Conservation (phyloP, 2,329 filamentous ascomycete species). For the Pestalotiopsis sp. region DNA sequence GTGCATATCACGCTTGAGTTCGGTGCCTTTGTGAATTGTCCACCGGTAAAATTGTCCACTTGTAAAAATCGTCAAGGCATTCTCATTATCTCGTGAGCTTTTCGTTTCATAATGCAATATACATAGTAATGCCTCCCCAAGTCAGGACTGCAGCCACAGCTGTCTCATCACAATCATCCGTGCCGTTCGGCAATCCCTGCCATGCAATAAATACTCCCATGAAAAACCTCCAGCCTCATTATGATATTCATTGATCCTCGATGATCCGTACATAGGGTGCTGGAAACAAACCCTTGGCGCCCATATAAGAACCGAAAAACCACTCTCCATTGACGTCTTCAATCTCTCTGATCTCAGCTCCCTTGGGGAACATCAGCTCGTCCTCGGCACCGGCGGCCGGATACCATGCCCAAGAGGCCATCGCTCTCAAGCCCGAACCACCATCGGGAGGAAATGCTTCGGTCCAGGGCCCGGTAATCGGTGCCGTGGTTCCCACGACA, state of each 20-base stretch:
- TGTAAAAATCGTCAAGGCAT: background rate
- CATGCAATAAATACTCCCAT: background rate
- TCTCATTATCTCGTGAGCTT: background rate
- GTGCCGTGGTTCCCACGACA: constrained; percentile 51
- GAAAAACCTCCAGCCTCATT: too few relatives aligned
- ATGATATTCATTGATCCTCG: constrained; percentile 7
- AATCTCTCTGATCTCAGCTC: constrained; percentile 80
- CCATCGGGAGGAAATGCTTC: constrained; percentile 72
- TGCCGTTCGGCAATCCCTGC: background rate
- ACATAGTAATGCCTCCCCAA: background rate
- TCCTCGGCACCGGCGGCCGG: constrained; percentile 66
- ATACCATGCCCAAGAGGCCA: constrained; percentile 79
- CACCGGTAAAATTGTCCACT: background rate
- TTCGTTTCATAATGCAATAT: background rate
- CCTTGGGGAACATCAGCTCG: constrained; percentile 82
- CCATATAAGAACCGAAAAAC: constrained; percentile 87
- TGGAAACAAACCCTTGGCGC: constrained; percentile 77
- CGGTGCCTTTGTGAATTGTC: too few relatives aligned
- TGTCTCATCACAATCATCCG: background rate
- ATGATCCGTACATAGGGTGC: constrained; percentile 69
- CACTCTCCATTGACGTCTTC: constrained; percentile 91
- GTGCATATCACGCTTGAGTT: background rate
- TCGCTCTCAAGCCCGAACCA: constrained; percentile 65
- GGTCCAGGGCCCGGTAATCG: constrained; percentile 30
- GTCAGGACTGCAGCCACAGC: background rate